phyloP scores from a whole-genome alignment of 345 rosid species.

The Carallia pectinifolia region DNA sequence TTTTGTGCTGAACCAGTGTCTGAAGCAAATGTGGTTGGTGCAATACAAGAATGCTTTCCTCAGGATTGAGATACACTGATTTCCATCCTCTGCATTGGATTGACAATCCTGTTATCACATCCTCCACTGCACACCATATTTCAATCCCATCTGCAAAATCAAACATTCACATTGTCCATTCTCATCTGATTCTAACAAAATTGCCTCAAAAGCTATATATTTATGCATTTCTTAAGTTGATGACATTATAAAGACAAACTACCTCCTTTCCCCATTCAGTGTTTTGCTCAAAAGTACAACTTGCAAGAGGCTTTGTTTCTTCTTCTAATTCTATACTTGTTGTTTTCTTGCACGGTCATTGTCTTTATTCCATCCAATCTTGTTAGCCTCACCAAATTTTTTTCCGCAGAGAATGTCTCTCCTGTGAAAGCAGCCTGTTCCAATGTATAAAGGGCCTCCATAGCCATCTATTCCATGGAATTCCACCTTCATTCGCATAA shows the following conservation, averaged over 20 bases:
- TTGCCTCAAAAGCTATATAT: not conserved
- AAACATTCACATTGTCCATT: constrained; percentile 8
- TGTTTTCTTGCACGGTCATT: constrained; percentile 13
- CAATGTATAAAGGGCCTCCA: constrained; percentile 66
- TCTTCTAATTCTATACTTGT: constrained; percentile 26
- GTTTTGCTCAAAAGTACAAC: constrained; percentile 49
- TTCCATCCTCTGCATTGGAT: constrained; percentile 74
- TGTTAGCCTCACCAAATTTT: constrained; percentile 17
- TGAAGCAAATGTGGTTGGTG: constrained; percentile 58
- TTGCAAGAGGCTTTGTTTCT: constrained; percentile 49
- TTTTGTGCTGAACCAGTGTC: constrained; percentile 62
- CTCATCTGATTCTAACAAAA: not conserved
- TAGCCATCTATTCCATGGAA: constrained; percentile 60
- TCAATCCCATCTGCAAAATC: constrained; percentile 63
- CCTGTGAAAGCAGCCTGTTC: constrained; percentile 84
- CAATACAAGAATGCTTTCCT: constrained; percentile 57
- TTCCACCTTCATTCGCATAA: constrained; percentile 45
- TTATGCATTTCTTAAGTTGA: not conserved
- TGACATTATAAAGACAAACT: not conserved
- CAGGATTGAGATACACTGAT: constrained; percentile 59
- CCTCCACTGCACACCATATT: constrained; percentile 72
- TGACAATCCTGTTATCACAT: constrained; percentile 73
- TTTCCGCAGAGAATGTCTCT: constrained; percentile 64
- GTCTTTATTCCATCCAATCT: constrained; percentile 27
- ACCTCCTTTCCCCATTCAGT: constrained; percentile 81